Conservation (phyloP, 2,329 filamentous ascomycete species). For the Fusarium sp. region DNA sequence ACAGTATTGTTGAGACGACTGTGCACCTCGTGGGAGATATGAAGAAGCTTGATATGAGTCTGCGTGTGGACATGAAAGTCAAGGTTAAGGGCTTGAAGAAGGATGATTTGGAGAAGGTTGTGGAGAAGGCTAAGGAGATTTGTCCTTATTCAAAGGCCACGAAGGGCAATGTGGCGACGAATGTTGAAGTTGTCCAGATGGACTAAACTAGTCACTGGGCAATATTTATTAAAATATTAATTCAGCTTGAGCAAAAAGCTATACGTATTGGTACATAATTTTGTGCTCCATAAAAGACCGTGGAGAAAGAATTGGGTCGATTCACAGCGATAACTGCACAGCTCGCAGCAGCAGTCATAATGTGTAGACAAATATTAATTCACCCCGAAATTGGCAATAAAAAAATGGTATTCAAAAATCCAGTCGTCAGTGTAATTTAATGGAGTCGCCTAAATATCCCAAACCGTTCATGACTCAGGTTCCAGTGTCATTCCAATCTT, state of each 20-base stretch:
- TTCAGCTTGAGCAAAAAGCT: too few relatives aligned
- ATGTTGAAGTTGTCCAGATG: constrained; percentile 14
- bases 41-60: constrained; percentile 21
- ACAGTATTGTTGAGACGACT: constrained; percentile 25
- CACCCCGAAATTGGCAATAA: too few relatives aligned
- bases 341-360: too few relatives aligned
- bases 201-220: background rate
- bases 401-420: too few relatives aligned
- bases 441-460: too few relatives aligned
- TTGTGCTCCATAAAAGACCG: too few relatives aligned
- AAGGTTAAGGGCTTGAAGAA: constrained; percentile 17
- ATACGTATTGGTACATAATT: too few relatives aligned
- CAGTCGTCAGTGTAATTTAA: too few relatives aligned
- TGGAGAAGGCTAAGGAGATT: constrained; percentile 8
- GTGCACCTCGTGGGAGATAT: constrained; percentile 28
- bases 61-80: constrained; percentile 27
- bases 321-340: too few relatives aligned
- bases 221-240: background rate
- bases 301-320: too few relatives aligned
- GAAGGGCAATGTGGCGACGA: constrained; percentile 7
- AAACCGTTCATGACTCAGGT: background rate
- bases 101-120: constrained; percentile 8
- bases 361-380: too few relatives aligned
- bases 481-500: constrained; percentile 8
- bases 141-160: constrained; percentile 24